Base-by-base conservation (phyloP, 2,329 filamentous ascomycete species). In the Didymella pinodella region DNA sequence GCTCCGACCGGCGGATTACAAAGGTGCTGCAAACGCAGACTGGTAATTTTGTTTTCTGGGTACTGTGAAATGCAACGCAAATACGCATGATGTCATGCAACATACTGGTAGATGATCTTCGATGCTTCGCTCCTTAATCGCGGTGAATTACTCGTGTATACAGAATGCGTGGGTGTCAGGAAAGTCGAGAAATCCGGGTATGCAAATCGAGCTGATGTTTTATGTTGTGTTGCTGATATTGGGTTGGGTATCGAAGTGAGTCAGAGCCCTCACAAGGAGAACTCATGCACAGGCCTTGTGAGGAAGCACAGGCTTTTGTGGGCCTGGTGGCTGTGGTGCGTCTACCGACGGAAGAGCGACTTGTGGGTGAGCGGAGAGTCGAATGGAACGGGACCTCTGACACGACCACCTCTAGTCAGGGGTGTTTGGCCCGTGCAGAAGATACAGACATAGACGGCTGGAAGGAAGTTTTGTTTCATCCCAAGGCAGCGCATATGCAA, bases 401-500 rank as follows among this genome's bases (percentile, higher is more conserved):
- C 55, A 51, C 73, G 66, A 1, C 73, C 73, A 12, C 74, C 75
- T 63, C 74, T 65, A 10, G 65, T 73, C 29, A 73, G 51, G 8
- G 74, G 75, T 8, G 71, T 76, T n/a, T 67, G 60, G 3, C 76
- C 76, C 1, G 77, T 79, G 62, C 77, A 79, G 59, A 77, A 78
- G 4, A 77, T 57, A 60, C 77, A 79, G 1, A 79, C 72, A 48
- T 75, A 79, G 5, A 78, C 75, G 1, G 74, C 67, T 6, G 77
- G 77, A 75, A 83, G 73, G 52, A 79, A 80, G 36, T 79, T 77
- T 18, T 78, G 72, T 55, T 83, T 80, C 16, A 87, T 72, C 2
- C 85, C 85, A 22, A 87, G 80, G 65, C 86, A 89, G 54, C 79
- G 79, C 31, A 83, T 83, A 66, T 89, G 86, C 29, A 86, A 77